Conservation (phyloP, 2,329 filamentous ascomycete species). For the Fonsecaea monophora region DNA sequence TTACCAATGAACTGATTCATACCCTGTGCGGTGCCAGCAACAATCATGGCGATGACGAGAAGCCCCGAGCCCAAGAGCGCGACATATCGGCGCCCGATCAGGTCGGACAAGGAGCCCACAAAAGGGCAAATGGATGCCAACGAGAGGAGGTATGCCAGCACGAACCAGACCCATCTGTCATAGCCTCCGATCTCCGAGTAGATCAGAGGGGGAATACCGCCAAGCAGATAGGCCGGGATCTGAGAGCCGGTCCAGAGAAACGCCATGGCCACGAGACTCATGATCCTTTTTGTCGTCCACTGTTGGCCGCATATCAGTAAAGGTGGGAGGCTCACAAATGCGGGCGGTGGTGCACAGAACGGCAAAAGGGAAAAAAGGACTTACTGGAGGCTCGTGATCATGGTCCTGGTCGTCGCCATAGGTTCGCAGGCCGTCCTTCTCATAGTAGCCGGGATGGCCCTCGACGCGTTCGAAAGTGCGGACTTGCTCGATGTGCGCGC, state of each 20-base stretch:
- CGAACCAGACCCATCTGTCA: constrained; percentile 67
- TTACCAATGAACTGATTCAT: constrained; percentile 69
- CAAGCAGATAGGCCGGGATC: constrained; percentile 63
- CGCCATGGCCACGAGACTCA: constrained; percentile 64
- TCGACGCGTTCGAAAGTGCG: constrained; percentile 42
- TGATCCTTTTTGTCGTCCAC: constrained; percentile 42
- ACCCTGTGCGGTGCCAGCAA: constrained; percentile 62
- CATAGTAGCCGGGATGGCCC: constrained; percentile 53
- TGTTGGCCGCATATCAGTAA: constrained; percentile 42
- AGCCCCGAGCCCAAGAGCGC: constrained; percentile 61
- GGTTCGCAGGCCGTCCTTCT: constrained; percentile 54
- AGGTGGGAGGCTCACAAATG: not conserved
- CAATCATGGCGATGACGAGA: constrained; percentile 65
- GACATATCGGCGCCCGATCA: constrained; percentile 67
- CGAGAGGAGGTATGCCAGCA: constrained; percentile 60
- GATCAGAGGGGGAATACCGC: constrained; percentile 60
- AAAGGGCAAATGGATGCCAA: constrained; percentile 66
- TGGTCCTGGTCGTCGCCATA: constrained; percentile 57
- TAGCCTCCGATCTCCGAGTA: constrained; percentile 67
- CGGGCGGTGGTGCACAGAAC: too few relatives aligned
- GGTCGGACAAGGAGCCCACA: constrained; percentile 69
- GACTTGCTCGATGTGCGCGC: constrained; percentile 40
- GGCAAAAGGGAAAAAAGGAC: constrained; percentile 5
- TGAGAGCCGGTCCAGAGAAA: constrained; percentile 68
- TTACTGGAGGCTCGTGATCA: constrained; percentile 55